Conservation (phyloP, 1,284 basidiomycete species). For the Microbotryum violaceum region DNA sequence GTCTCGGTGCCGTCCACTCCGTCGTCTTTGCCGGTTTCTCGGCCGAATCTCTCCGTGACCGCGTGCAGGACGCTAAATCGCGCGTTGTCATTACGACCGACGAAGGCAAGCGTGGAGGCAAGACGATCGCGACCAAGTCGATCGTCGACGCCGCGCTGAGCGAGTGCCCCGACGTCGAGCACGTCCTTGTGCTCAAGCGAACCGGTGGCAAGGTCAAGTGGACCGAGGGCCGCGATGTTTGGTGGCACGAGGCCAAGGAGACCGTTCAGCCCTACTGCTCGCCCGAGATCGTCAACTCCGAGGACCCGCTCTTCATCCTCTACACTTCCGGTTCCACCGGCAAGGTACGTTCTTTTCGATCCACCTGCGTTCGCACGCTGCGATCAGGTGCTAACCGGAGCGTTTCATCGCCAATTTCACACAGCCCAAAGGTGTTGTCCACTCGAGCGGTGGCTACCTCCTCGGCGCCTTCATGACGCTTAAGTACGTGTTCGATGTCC, state of each 20-base stretch:
- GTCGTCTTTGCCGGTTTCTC: conserved; percentile 98
- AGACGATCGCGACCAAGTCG: conserved; percentile 89
- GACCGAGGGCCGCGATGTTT: conserved; percentile 78
- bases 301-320: conserved; percentile 96
- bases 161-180: conserved; percentile 75
- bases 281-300: conserved; percentile 73
- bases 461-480: conserved; percentile 45
- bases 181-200: conserved; percentile 81
- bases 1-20: conserved; percentile 96
- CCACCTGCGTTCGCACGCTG: no score
- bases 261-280: conserved; percentile 80
- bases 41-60: conserved; percentile 90
- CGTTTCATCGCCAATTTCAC: not conserved
- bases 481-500: conserved; percentile 94
- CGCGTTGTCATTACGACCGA: conserved; percentile 91
- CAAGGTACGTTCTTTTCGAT: conserved; percentile 16
- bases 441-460: conserved; percentile 69
- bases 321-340: conserved; percentile 48
- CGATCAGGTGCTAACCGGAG: no score
- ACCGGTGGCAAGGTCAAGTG: conserved; percentile 80
- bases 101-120: conserved; percentile 89
- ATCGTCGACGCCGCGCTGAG: conserved; percentile 90
- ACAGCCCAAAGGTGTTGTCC: conserved; percentile 91
- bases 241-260: conserved; percentile 89
- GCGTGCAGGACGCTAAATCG: conserved; percentile 81